Evolutionary conservation across 176 grass and related monocot genomes (phyloP).

Genomic region (Oryza glumipatula): DNA sequence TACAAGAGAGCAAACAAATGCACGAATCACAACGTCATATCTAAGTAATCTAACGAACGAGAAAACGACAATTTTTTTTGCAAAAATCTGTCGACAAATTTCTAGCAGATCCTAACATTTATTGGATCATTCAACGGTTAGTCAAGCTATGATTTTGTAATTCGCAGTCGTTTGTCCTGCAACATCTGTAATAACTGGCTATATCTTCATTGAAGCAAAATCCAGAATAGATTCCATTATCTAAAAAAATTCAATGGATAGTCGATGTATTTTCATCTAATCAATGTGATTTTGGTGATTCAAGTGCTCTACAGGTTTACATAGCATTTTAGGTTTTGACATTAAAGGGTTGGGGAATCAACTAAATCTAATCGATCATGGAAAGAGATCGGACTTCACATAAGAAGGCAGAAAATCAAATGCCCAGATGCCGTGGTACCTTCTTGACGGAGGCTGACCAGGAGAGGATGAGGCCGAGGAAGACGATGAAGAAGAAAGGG

Average conservation of each 20-base stretch:
- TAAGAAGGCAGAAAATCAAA: neutral
- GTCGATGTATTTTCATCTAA: neutral
- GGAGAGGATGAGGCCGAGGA: slow-evolving; percentile 85
- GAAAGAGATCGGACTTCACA: neutral
- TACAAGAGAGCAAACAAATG: too few species aligned
- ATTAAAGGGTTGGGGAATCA: neutral
- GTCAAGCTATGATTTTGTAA: too few species aligned
- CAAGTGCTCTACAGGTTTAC: neutral
- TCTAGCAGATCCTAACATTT: neutral
- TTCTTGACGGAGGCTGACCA: slow-evolving; percentile 83
- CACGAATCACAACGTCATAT: too few species aligned
- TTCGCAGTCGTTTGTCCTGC: too few species aligned
- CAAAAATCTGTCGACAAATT: too few species aligned
- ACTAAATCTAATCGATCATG: slow-evolving; percentile 3
- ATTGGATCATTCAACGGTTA: neutral
- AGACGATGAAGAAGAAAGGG: slow-evolving; percentile 96
- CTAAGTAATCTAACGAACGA: too few species aligned
- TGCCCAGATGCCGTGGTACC: slow-evolving; percentile 40
- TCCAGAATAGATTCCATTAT: too few species aligned
- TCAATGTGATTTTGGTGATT: neutral
- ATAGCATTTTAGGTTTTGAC: neutral
- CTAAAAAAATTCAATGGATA: neutral
- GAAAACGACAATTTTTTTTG: too few species aligned
- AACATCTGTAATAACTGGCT: too few species aligned
- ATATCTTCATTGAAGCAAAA: too few species aligned